Percentiles rank a stretch among this genome's conserved stretches.
Evolutionary conservation across 139 green algal species (phyloP).

Genomic region (Bryopsis sp.): DNA sequence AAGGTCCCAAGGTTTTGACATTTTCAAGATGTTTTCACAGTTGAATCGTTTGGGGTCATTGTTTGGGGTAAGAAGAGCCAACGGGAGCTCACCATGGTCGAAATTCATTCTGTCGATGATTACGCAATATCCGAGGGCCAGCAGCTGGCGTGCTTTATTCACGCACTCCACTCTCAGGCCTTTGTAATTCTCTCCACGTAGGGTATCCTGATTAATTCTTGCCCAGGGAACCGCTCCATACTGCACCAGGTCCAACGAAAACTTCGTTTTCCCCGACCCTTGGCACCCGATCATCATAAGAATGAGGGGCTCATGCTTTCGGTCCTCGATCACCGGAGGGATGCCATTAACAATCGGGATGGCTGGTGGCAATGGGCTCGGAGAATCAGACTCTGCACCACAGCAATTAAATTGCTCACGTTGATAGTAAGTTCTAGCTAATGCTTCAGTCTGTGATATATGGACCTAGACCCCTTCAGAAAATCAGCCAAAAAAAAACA

Average conservation of each 20-base stretch:
- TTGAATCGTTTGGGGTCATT: too few species aligned
- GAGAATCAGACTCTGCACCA: too few species aligned
- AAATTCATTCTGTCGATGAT: slow-evolving; percentile 16
- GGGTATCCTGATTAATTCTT: slow-evolving; percentile 17
- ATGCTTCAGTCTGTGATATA: too few species aligned
- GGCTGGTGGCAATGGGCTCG: too few species aligned
- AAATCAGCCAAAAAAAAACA: too few species aligned
- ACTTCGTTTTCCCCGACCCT: slow-evolving; percentile 13
- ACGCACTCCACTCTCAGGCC: slow-evolving; percentile 1
- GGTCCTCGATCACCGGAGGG: too few species aligned
- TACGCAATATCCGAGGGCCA: slow-evolving; percentile 4
- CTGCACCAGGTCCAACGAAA: slow-evolving; percentile 6
- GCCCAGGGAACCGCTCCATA: slow-evolving; percentile 8
- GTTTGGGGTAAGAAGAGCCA: not conserved
- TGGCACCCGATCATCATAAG: slow-evolving; percentile 9
- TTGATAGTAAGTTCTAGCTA: too few species aligned
- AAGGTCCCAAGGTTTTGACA: too few species aligned
- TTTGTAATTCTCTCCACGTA: not conserved
- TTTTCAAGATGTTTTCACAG: too few species aligned
- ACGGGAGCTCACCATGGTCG: not conserved
- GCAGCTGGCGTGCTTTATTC: not conserved
- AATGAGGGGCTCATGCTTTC: slow-evolving; percentile 3
- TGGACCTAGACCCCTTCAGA: too few species aligned
- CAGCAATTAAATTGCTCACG: too few species aligned
- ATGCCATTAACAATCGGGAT: too few species aligned